phyloP scores from a whole-genome alignment of 345 rosid genomes.

The Syzygium aqueum region DNA sequence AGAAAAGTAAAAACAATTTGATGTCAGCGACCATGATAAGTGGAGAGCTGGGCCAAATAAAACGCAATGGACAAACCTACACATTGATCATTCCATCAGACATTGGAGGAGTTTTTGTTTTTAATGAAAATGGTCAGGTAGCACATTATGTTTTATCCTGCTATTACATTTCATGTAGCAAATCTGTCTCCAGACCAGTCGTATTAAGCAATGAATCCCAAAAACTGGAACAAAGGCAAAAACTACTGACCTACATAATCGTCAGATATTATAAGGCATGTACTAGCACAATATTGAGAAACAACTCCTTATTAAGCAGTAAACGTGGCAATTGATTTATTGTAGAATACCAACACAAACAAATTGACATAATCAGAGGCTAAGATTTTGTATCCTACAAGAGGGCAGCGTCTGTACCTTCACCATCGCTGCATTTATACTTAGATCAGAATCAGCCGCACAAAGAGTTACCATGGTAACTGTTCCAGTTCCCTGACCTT shows the following conservation, averaged over 20 bases:
- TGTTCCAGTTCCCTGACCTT: conserved; percentile 94
- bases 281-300: not conserved
- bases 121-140: not conserved
- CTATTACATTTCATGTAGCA: not conserved
- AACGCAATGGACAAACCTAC: not conserved
- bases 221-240: not conserved
- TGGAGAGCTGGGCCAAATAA: not conserved
- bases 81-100: not conserved
- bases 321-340: not conserved
- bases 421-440: conserved; percentile 79
- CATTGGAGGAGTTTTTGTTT: not conserved
- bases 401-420: conserved; percentile 39
- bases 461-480: conserved; percentile 58
- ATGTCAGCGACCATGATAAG: not conserved
- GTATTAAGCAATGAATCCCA: not conserved
- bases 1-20: not conserved
- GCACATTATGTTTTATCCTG: not conserved
- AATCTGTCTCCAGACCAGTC: not conserved
- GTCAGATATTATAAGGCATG: not conserved
- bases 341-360: not conserved
- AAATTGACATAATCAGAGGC: not conserved
- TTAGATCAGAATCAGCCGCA: conserved; percentile 65
- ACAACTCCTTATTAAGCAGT: not conserved
- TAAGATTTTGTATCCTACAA: not conserved
- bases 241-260: not conserved